Evolutionary conservation across 495 filamentous ascomycete species (phyloP).

Genomic region (Rhypophila decipiens): DNA sequence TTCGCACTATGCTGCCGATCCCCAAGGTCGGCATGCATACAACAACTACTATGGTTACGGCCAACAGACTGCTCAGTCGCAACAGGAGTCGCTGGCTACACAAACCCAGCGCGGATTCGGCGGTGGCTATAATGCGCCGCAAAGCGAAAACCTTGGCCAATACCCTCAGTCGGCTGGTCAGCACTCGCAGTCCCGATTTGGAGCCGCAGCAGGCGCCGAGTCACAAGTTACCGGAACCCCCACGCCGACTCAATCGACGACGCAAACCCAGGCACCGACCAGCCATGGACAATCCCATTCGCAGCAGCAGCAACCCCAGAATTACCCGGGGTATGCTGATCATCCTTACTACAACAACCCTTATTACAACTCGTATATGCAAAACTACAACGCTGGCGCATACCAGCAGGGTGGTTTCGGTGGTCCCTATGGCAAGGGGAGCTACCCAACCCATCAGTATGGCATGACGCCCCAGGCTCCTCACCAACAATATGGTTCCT

Average conservation of each 20-base stretch:
- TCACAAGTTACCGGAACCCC: constrained; percentile 79
- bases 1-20: constrained; percentile 80
- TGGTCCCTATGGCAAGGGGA: constrained; percentile 66
- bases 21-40: constrained; percentile 67
- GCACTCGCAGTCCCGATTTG: constrained; percentile 23
- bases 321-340: constrained; percentile 63
- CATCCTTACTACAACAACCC: constrained; percentile 78
- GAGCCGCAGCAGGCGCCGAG: constrained; percentile 58
- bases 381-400: constrained; percentile 60
- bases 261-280: constrained; percentile 44
- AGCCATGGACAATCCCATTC: constrained; percentile 55
- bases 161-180: constrained; percentile 60
- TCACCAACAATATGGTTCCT: constrained; percentile 66
- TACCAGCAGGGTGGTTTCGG: constrained; percentile 64
- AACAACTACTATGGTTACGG: constrained; percentile 68
- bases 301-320: constrained; percentile 53
- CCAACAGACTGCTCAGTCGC: constrained; percentile 51
- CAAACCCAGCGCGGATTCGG: constrained; percentile 64
- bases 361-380: constrained; percentile 73
- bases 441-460: constrained; percentile 76
- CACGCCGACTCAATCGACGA: constrained; percentile 53
- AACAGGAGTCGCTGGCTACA: constrained; percentile 62
- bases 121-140: constrained; percentile 69
- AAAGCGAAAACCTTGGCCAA: constrained; percentile 68
- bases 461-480: constrained; percentile 62